Evolutionary conservation across 352 stramenopile species (phyloP).

Genomic region (Blastocystis sp.): DNA sequence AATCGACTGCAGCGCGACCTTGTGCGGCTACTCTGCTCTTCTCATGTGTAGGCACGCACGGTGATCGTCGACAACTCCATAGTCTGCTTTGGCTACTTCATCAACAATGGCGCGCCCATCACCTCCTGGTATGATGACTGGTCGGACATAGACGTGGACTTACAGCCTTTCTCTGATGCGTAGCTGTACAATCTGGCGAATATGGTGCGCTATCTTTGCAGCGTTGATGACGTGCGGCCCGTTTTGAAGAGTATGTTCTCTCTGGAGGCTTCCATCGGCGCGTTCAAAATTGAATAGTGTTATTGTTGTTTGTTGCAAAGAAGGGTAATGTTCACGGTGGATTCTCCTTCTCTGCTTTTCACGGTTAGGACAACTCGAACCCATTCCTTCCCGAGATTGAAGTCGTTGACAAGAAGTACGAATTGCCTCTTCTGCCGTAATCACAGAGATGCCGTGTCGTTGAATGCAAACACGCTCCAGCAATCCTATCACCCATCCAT

Average conservation of each 20-base stretch:
- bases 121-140: constrained; percentile 52
- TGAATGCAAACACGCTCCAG: not conserved
- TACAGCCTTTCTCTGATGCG: not conserved
- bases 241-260: constrained; percentile 13
- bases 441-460: not conserved
- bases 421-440: not conserved
- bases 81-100: constrained; percentile 35
- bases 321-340: not conserved
- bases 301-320: constrained; percentile 5
- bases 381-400: not conserved
- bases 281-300: not conserved
- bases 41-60: constrained; percentile 15
- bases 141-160: constrained; percentile 8
- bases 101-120: constrained; percentile 42
- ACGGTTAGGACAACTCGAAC: not conserved
- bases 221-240: constrained; percentile 19
- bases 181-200: constrained; percentile 39
- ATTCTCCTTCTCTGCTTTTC: not conserved
- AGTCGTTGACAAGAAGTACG: constrained; percentile 5
- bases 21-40: not conserved
- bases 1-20: constrained; percentile 27
- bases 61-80: constrained; percentile 61
- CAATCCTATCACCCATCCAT: not conserved
- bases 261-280: constrained; percentile 2
- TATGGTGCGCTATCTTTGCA: not conserved